Base-by-base conservation (phyloP, 1,284 basidiomycete genomes). In the Cystobasidium pallidum region DNA sequence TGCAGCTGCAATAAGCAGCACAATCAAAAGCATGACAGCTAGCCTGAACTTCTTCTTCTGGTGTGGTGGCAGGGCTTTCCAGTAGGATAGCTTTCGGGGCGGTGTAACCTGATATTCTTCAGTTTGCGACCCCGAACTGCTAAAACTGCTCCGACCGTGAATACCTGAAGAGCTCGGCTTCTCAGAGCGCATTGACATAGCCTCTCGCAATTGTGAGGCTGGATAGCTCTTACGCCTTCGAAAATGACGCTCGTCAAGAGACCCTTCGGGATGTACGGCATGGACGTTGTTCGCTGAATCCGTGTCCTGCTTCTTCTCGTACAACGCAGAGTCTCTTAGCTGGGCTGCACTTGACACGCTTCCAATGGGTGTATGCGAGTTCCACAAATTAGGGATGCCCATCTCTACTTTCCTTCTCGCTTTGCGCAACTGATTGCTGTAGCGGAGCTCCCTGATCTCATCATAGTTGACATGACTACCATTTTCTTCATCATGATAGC, bases 351-450 rank as follows among this genome's bases (percentile, higher is more conserved):
- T 57, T 3, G 54, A 57, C 17, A 57, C 54, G 30, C 47, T 65
- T 26, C 62, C 34, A 11, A 52, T 36, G 4, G 51, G 51, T 36
- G 64, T 66, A 28, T 43, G 64, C 2, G 32, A 49, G 13, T 30
- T 28, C 64, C 64, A 66, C 17, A 66, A 17, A 26, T 26, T 21
- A 11, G 64, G 52, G 8, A 66, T 13, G 26, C 64, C 64, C 19
- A 54, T 36, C 24, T 47, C 51, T 15, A 57, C n/a, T 26, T 66
- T 66, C 11, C 62, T 41, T 24, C 52, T 54, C 6, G 64, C 49
- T 30, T 66, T 66, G 2, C 49, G 64, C 4, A 57, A 34, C 36
- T 66, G 64, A 43, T 57, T 66, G 32, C 64, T 66, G 28, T 66
- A 66, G 15, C 52, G 28, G 7, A 66, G 51, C 36, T 66, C 64